Base-by-base conservation (phyloP, 176 grass and related monocot genomes). In the Triticum aestivum region DNA sequence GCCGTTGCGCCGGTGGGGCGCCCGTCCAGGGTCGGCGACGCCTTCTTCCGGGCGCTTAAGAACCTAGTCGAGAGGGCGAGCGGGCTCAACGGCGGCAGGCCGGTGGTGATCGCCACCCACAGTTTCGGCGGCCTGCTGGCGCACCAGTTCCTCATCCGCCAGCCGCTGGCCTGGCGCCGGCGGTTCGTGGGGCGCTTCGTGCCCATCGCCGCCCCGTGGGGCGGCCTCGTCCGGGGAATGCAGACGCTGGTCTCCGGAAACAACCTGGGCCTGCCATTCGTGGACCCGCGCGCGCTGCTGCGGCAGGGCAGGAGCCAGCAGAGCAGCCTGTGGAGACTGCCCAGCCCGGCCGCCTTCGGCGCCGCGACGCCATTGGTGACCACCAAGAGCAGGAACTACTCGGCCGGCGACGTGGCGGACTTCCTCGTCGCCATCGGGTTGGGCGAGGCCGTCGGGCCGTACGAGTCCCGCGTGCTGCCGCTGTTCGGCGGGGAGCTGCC, bases 121-220 rank as follows among this genome's bases (percentile, higher is more conserved):
- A 94, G 87, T 63, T 56, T 45, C 38, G 87, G 92, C 18, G 84
- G 87, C 64, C 39, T 86, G 58, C 73, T 94, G 61, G 58, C 92
- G 45, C 68, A 91, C 69, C 89, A 87, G 42, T 29, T 94, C 39
- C 77, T 94, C 23, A 11, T 78, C 10, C 83, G 89, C 62, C 82
- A 23, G 29, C 65, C 76, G 0, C 2, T 51, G 20, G 11, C 32
- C 44, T 94, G 89, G 89, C 84, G 92, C 30, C 4, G 11, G 21
- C 70, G 59, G 3, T 91, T 80, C 84, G 73, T 94, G 11, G 3
- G 85, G 66, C 86, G 69, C 4, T 72, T 94, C 26, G 29, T 91
- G 1, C 49, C 92, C 6, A 23, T 94, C 10, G 81, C 87, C 9
- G 82, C 89, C 8, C 92, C 92, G 18, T 91, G 89, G 92, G 87